Conservation (phyloP, 2,329 filamentous ascomycete genomes). For the Claviceps purpurea region DNA sequence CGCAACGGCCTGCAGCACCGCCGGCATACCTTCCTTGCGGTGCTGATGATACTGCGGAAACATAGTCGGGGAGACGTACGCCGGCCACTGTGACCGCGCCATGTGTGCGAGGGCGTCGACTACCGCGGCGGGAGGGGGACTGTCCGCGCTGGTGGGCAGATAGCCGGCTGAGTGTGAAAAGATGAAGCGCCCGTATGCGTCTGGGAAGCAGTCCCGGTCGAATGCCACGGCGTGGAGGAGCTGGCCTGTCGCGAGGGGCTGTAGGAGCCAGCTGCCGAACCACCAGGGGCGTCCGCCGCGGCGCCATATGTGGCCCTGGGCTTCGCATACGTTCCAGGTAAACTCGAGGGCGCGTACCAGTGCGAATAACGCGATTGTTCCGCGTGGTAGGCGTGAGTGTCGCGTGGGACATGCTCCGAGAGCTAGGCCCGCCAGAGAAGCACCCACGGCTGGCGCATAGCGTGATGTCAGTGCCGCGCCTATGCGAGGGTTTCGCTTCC, state of each 20-base stretch:
- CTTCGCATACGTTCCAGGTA: constrained; percentile 69
- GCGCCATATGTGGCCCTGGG: constrained; percentile 55
- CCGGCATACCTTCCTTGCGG: constrained; percentile 37
- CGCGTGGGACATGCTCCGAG: constrained; percentile 57
- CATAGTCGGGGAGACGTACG: constrained; percentile 73
- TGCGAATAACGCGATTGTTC: constrained; percentile 70
- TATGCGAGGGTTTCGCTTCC: constrained; percentile 67
- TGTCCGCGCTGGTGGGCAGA: constrained; percentile 30
- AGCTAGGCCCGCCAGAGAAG: constrained; percentile 72
- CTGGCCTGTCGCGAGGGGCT: constrained; percentile 64
- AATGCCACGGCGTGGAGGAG: constrained; percentile 65
- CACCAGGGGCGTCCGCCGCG: constrained; percentile 55
- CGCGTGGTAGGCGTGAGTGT: constrained; percentile 41
- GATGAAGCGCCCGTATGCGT: constrained; percentile 36
- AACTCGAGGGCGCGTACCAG: constrained; percentile 76
- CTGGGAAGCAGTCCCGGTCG: constrained; percentile 60
- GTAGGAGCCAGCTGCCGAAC: constrained; percentile 74
- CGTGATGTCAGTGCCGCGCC: constrained; percentile 64
- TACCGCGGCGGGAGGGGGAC: constrained; percentile 56
- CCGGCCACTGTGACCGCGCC: constrained; percentile 71
- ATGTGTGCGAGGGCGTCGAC: constrained; percentile 73
- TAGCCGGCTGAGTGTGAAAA: constrained; percentile 70
- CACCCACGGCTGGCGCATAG: constrained; percentile 80
- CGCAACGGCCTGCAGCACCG: constrained; percentile 52
- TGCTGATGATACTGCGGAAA: constrained; percentile 56